These are phyloP conservation scores for Phoma sp. DNA, from an alignment of 2,329 filamentous ascomycete species.

Conservation along the genomic window DNA sequence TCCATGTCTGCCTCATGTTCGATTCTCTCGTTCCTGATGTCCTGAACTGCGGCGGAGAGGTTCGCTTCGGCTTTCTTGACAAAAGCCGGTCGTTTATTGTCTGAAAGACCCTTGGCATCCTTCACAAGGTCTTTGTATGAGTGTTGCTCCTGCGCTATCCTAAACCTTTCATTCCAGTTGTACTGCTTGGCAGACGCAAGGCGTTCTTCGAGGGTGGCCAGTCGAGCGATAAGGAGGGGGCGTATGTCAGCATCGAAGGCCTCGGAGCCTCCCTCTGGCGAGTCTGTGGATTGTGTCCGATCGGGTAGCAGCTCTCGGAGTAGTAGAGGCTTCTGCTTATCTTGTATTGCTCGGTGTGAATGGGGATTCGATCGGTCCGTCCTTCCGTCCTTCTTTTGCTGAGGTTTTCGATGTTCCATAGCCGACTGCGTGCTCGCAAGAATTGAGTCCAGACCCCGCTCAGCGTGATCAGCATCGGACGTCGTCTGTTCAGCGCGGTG, in stretches of 20 bases:
- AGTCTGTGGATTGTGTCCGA: background rate
- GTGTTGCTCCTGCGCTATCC: background rate
- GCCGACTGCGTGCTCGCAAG: no score
- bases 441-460: no score
- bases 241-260: background rate
- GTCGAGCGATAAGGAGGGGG: background rate
- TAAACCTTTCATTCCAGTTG: background rate
- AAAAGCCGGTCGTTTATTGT: background rate
- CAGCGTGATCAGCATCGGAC: no score
- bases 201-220: background rate
- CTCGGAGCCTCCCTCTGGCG: background rate
- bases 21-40: background rate
- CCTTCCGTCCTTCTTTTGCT: background rate
- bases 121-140: background rate
- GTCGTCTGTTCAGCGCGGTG: background rate
- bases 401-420: background rate
- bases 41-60: background rate
- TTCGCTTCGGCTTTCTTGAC: background rate
- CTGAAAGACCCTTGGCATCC: background rate
- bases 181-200: background rate
- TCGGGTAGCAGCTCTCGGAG: slow-evolving; percentile 1
- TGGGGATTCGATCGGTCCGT: background rate
- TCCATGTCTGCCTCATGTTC: background rate
- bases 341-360: background rate
- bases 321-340: background rate